Evolutionary conservation across 164 flowering plant species (phyloP), one percentile per base, ranked within the genome.

Genomic region (Vitis rotundifolia): DNA sequence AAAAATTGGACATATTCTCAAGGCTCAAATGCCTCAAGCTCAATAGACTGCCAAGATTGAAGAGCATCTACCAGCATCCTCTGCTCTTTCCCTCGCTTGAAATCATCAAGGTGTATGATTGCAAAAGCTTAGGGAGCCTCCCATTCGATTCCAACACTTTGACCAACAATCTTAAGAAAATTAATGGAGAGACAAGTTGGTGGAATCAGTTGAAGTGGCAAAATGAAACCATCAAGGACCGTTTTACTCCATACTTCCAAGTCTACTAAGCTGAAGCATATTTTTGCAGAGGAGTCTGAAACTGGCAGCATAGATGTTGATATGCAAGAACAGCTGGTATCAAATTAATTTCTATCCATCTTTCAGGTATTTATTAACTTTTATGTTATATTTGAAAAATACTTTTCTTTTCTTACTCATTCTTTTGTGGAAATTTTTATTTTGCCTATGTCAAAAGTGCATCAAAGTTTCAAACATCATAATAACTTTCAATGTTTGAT

Each of bases 171-270:
- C 8, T 58, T 11, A 18, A 18, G 26, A 48, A 37, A 26, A 68
- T 68, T 5, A 18, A 12, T 18, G 71, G 71, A 11, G 22, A 44
- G 14, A 48, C 12, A 59, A 28, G 11, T 8, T 68, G 71, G 71
- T 68, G 71, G 71, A 54, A 68, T 59, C 10, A 0, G 18, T 19
- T 68, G 55, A 8, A 11, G n/a, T 68, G 71, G 71, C 19, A 60
- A 3, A 59, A 69, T 10, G 65, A 29, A n/a, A 19, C 44, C 10
- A n/a, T 44, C 15, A 49, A 50, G 48, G 13, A 31, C 12, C n/a
- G 6, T 49, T 60, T 50, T 66, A 29, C 22, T 31, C 44, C 44
- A 3, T 31, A 31, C 0, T 31, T 31, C 44, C 5, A 31, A 31
- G 6, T 31, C 44, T 0, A 31, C 0, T 0, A 31, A 3, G 51